A percentile compares a stretch with the other conserved stretches of the same genome.
These are phyloP conservation scores for Polytrichum formosum DNA, from an alignment of 225 moss, liverwort and hornwort genomes.

Conservation along the genomic window DNA sequence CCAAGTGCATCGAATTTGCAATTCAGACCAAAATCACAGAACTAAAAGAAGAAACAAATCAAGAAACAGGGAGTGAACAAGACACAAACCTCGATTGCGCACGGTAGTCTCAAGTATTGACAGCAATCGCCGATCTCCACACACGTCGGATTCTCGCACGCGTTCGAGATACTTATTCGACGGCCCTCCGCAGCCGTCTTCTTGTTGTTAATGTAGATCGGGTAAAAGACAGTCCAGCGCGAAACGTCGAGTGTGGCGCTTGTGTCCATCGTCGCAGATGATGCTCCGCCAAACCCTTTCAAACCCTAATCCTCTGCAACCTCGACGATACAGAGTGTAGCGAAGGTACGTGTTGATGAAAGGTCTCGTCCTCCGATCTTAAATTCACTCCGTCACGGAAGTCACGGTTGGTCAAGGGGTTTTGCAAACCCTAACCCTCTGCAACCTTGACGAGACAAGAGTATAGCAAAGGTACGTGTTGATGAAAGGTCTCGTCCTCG, in stretches of 20 bases:
- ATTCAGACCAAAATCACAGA: neutral
- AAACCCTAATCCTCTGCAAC: neutral
- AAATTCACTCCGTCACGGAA: too few relatives aligned
- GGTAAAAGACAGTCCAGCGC: conserved; percentile 81
- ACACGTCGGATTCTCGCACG: conserved; percentile 71
- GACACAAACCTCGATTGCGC: conserved; percentile 49
- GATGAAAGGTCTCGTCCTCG: too few relatives aligned
- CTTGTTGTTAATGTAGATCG: conserved; percentile 81
- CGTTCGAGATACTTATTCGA: conserved; percentile 58
- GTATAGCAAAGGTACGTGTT: too few relatives aligned
- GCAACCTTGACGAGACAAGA: too few relatives aligned
- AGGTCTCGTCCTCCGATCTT: too few relatives aligned
- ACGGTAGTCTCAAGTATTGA: conserved; percentile 67
- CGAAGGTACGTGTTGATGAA: too few relatives aligned
- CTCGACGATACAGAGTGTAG: too few relatives aligned
- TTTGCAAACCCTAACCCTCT: too few relatives aligned
- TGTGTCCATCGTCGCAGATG: conserved; percentile 25
- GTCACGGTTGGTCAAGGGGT: too few relatives aligned
- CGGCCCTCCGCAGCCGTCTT: conserved; percentile 84
- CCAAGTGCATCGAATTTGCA: neutral
- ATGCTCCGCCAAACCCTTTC: neutral
- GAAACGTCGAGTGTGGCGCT: conserved; percentile 30
- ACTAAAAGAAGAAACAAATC: neutral
- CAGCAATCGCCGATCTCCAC: conserved; percentile 77
- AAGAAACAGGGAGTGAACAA: neutral